phyloP scores from a whole-genome alignment of 495 filamentous ascomycete species.

The Aspergillus mulundensis region DNA sequence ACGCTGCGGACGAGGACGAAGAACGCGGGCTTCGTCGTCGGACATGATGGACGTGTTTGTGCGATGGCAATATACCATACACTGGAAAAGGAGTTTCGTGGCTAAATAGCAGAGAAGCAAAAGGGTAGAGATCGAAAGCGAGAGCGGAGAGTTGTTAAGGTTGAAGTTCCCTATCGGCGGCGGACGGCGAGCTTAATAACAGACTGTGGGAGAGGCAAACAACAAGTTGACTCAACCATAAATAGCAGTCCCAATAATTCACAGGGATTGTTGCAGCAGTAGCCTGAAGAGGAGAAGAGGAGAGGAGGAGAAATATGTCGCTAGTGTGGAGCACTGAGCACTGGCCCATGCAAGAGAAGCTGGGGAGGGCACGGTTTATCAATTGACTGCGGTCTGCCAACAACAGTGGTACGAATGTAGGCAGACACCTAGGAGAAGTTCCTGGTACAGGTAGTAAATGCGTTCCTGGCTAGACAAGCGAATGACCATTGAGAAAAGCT shows the following conservation, averaged over 20 bases:
- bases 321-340: neutral
- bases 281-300: neutral
- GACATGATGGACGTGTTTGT: conserved; percentile 27
- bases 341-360: neutral
- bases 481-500: neutral
- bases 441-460: neutral
- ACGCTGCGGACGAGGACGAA: conserved; percentile 71
- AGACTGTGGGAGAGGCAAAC: neutral
- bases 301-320: conserved; percentile 1
- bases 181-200: neutral
- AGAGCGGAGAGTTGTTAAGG: neutral
- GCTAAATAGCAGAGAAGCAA: neutral
- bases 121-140: neutral
- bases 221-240: neutral
- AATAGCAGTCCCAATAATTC: neutral
- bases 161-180: neutral
- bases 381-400: neutral
- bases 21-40: conserved; percentile 51
- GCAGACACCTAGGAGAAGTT: neutral
- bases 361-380: neutral
- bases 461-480: neutral
- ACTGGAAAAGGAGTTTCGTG: neutral
- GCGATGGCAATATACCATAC: neutral
- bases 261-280: neutral
- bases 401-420: neutral